Evolutionary conservation across 108 stramenopile genomes (phyloP), one percentile per base, ranked within the genome.

Genomic region (Nitzschia sp.): DNA sequence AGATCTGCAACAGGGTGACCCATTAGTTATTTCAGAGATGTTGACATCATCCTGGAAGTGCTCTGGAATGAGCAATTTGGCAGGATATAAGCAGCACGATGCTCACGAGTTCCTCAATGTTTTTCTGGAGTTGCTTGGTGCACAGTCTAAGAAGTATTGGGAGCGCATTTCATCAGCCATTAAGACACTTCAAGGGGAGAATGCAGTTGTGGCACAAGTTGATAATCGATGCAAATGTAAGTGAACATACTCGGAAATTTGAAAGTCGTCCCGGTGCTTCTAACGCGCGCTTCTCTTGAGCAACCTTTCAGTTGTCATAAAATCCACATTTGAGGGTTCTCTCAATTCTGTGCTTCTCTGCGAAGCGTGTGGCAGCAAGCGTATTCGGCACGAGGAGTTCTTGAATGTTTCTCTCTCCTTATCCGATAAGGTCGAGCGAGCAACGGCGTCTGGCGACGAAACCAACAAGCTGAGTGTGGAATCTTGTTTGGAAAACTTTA

Each of bases 61-160:
- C 40, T 52, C 55, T 3, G 80, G 76, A 15, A 87, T 89, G 74
- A 79, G 84, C 19, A 80, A 83, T 44, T 60, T 95, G 40, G 89
- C 89, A 12, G 86, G 91, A 17, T 92, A 95, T 67, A 85, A 91
- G 34, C 94, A 95, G 65, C 86, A 86, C 50, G 95, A 96, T 83
- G 86, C 92, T 15, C 94, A 94, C 58, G 95, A 96, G 67, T 96
- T 93, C 53, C 67, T 94, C 25, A 83, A 88, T 50, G 85, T 86
- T 1, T 91, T 96, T 63, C 64, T 96, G 19, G 92, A 95, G 38
- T 65, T 65, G n/a, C 54, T 96, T 34, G 72, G 73, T 9, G 77
- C 74, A 50, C 65, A 81, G 34, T 66, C 51, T 9, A 51, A 64
- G 51, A 48, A 53, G 38, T 63, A 67, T 24, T 51, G 75, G 43